Conservation (phyloP, 768 basidiomycete species). For the Russula griseocarnosa region DNA sequence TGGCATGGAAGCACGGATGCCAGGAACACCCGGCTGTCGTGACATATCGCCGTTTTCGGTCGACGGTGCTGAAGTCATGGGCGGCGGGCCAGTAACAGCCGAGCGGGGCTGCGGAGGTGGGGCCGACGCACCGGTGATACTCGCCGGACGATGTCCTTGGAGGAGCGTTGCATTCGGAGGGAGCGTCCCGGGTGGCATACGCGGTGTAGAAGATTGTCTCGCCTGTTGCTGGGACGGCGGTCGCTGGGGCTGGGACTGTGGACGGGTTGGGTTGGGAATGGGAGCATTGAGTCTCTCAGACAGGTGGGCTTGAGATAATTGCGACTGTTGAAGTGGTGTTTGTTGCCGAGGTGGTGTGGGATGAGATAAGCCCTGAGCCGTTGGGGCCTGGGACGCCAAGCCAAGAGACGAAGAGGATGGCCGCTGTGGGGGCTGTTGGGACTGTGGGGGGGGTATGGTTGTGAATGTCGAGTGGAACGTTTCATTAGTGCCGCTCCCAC, state of each 20-base stretch:
- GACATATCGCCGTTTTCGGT: slow-evolving; percentile 20
- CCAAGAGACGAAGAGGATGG: slow-evolving; percentile 34
- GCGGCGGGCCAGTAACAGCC: slow-evolving; percentile 10
- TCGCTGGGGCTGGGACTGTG: slow-evolving; percentile 29
- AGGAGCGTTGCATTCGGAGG: slow-evolving; percentile 31
- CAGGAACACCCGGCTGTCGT: slow-evolving; percentile 17
- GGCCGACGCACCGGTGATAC: slow-evolving; percentile 16
- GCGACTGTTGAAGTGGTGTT: slow-evolving; percentile 25
- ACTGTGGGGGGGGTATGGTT: slow-evolving; percentile 30
- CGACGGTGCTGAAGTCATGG: slow-evolving; percentile 18
- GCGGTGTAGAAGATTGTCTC: slow-evolving; percentile 48
- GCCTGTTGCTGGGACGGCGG: slow-evolving; percentile 44
- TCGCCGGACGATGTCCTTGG: slow-evolving; percentile 29
- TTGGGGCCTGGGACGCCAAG: slow-evolving; percentile 9
- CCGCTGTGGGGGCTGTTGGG: slow-evolving; percentile 32
- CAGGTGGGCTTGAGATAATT: slow-evolving; percentile 24
- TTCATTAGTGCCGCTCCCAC: slow-evolving; percentile 29
- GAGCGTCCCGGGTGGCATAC: slow-evolving; percentile 37
- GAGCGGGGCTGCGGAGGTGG: slow-evolving; percentile 20
- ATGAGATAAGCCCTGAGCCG: slow-evolving; percentile 18
- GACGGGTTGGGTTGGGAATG: slow-evolving; percentile 32
- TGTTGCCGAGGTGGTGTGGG: slow-evolving; percentile 24
- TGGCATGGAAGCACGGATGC: slow-evolving; percentile 12
- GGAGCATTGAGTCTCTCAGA: slow-evolving; percentile 13
- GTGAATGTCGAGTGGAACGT: slow-evolving; percentile 37